Evolutionary conservation across 208 protist species (phyloP).

Genomic region (Acanthamoeba divionensis): DNA sequence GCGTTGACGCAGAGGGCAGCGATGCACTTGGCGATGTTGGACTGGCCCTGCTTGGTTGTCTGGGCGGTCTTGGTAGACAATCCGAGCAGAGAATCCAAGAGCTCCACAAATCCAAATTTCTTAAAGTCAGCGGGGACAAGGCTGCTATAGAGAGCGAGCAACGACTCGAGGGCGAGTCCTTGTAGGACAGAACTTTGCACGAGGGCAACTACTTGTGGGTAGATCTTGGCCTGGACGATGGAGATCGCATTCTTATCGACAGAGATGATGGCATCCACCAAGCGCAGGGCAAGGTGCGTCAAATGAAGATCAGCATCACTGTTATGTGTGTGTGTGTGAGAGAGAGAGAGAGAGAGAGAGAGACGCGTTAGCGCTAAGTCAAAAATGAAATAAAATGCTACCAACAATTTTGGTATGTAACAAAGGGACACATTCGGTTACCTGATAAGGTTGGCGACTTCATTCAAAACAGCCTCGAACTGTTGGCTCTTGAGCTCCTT

Average conservation of each 20-base stretch:
- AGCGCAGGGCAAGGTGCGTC: constrained; percentile 71
- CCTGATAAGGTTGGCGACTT: constrained; percentile 32
- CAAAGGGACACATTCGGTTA: neutral
- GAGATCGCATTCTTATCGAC: neutral
- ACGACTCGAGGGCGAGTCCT: constrained; percentile 40
- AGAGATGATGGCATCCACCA: constrained; percentile 64
- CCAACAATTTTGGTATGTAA: neutral
- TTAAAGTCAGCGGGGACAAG: constrained; percentile 1
- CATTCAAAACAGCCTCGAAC: constrained; percentile 38
- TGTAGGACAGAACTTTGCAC: constrained; percentile 78
- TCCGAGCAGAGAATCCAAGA: constrained; percentile 44
- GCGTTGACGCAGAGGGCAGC: constrained; percentile 61
- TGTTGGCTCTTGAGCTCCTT: constrained; percentile 10
- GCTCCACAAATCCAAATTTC: constrained; percentile 50
- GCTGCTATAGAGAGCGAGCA: constrained; percentile 16
- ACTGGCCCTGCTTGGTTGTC: constrained; percentile 41
- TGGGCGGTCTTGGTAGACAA: neutral
- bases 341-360: too few relatives aligned
- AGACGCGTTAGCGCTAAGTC: too few relatives aligned
- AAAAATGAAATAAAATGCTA: neutral
- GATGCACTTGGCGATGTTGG: constrained; percentile 62
- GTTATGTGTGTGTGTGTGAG: too few relatives aligned
- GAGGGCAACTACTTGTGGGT: constrained; percentile 70
- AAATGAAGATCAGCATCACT: constrained; percentile 80
- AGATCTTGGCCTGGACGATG: constrained; percentile 49